A percentile compares a stretch with the other conserved stretches of the same genome.
These are phyloP conservation scores for Pterothamnion heteromorphum DNA, from an alignment of 31 red algal genomes.

Conservation along the genomic window DNA sequence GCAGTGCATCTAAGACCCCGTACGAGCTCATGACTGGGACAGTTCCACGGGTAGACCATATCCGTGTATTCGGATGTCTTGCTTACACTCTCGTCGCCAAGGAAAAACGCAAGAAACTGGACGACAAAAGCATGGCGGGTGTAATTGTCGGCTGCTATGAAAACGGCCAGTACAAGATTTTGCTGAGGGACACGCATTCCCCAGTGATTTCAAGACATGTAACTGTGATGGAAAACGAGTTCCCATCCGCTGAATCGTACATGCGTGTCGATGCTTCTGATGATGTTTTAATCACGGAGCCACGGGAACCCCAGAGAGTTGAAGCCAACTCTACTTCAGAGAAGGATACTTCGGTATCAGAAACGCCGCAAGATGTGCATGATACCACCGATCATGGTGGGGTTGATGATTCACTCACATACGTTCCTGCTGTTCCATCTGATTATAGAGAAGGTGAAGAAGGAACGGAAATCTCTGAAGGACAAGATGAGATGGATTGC, in stretches of 20 bases:
- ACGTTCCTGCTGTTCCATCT: too few species aligned
- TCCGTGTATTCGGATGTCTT: constrained; percentile 11
- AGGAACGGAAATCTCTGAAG: too few species aligned
- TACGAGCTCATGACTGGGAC: constrained; percentile 19
- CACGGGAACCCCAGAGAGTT: too few species aligned
- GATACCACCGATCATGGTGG: too few species aligned
- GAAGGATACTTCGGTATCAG: too few species aligned
- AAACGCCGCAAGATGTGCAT: too few species aligned
- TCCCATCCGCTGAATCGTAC: background rate
- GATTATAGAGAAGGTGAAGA: too few species aligned
- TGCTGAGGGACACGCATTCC: background rate
- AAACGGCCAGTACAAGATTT: constrained; percentile 32
- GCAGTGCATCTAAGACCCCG: background rate
- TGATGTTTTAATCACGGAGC: too few species aligned
- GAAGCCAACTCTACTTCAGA: too few species aligned
- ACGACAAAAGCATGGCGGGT: background rate
- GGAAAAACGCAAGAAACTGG: constrained; percentile 27
- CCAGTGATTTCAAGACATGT: constrained; percentile 22
- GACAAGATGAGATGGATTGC: too few species aligned
- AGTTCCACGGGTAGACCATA: background rate
- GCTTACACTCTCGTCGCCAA: constrained; percentile 16
- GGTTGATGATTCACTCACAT: too few species aligned
- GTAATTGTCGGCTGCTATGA: constrained; percentile 22
- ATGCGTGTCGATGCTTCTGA: background rate
- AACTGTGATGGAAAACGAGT: constrained; percentile 24